Evolutionary conservation across 352 stramenopile genomes (phyloP).

Genomic region (Phytopythium oedochilum): DNA sequence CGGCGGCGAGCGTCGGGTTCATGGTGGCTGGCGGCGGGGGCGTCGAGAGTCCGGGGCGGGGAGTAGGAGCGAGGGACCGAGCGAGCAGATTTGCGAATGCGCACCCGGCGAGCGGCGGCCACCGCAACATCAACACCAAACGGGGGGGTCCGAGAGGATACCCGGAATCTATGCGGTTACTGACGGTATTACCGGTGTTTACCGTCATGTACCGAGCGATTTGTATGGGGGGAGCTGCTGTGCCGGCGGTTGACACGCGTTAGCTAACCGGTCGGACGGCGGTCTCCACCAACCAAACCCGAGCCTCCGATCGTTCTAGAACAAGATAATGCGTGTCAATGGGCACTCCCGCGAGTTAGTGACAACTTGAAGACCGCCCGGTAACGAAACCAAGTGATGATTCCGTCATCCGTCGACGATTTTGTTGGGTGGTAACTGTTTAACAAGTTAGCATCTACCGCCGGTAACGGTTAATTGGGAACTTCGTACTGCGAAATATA

Average conservation of each 20-base stretch:
- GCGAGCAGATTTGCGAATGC: conserved; percentile 11
- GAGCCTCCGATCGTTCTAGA: conserved; percentile 7
- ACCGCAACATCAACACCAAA: background rate
- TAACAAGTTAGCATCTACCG: no score
- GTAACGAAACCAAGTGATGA: background rate
- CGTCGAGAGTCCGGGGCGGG: no score
- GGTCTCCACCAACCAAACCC: background rate
- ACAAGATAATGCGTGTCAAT: background rate
- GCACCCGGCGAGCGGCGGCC: background rate
- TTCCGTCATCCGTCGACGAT: background rate
- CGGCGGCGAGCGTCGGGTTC: conserved; percentile 64
- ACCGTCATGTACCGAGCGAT: background rate
- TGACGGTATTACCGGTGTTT: background rate
- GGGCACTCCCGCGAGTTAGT: background rate
- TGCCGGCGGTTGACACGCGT: conserved; percentile 4
- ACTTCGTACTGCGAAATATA: no score
- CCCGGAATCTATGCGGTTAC: background rate
- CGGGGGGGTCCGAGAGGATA: background rate
- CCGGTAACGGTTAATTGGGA: no score
- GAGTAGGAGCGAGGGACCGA: background rate
- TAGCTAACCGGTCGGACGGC: background rate
- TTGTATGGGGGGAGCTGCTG: background rate
- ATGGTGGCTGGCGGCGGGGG: conserved; percentile 24
- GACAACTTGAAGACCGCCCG: background rate
- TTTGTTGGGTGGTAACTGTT: background rate